phyloP scores from a whole-genome alignment of 345 rosid species.

The Eucalyptus decipiens region DNA sequence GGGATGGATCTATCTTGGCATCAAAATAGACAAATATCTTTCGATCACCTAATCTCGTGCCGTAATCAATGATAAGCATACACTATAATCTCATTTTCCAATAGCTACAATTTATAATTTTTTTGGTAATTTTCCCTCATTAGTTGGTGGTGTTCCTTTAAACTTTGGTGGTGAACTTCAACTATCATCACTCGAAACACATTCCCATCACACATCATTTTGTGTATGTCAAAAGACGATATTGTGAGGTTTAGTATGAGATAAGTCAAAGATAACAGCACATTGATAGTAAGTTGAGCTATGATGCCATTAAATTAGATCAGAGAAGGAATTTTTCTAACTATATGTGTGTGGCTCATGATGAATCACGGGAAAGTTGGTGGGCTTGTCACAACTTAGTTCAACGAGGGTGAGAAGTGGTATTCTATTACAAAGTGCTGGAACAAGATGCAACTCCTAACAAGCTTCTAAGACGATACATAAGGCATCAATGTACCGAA shows the following conservation, averaged over 20 bases:
- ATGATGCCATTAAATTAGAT: no score
- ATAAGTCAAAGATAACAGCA: fast-evolving
- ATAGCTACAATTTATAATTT: no score
- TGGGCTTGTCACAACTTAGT: background rate
- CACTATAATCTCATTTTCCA: no score
- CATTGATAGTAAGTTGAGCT: background rate
- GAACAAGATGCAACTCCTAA: background rate
- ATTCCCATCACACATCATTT: no score
- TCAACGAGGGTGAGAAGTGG: background rate
- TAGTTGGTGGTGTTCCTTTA: no score
- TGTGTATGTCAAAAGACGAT: background rate
- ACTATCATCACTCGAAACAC: no score
- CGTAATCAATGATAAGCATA: no score
- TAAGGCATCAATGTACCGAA: background rate
- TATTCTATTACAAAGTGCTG: background rate
- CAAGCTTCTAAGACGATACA: background rate
- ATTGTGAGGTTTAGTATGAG: background rate
- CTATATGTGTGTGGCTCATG: fast-evolving
- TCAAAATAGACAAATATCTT: fast-evolving
- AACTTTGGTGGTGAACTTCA: no score
- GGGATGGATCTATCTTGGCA: fast-evolving
- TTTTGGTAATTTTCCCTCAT: no score
- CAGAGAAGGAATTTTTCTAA: fast-evolving
- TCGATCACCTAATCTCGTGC: no score
- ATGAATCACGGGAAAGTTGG: background rate